Percentiles rank a stretch among this genome's conserved stretches.
Evolutionary conservation across 108 stramenopile genomes (phyloP).

Genomic region (Cyclotella atomus): DNA sequence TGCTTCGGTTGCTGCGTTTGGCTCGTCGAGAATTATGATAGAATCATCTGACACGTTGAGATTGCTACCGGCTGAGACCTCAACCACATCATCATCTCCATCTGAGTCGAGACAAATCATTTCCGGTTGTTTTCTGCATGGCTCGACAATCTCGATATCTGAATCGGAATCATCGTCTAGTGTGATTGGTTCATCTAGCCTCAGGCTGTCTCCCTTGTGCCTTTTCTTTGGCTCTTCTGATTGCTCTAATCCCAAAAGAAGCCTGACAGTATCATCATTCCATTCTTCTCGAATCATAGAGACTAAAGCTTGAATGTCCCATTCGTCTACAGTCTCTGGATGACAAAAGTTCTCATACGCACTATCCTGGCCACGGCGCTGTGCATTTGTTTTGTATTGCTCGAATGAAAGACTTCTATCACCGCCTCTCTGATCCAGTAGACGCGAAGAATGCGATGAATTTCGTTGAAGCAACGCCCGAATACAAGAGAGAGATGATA

Average conservation of each 20-base stretch:
- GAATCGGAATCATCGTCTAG: constrained; percentile 12
- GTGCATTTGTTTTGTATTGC: constrained; percentile 34
- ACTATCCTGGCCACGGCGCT: constrained; percentile 2
- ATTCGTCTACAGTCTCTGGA: constrained; percentile 18
- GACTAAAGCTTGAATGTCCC: constrained; percentile 22
- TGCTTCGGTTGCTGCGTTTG: constrained; percentile 1
- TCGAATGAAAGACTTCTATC: constrained; percentile 20
- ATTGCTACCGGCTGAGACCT: background rate
- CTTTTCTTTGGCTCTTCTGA: background rate
- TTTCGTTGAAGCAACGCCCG: constrained; percentile 25
- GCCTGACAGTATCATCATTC: constrained; percentile 11
- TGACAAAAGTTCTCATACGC: background rate
- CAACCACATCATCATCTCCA: constrained; percentile 14
- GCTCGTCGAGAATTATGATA: background rate
- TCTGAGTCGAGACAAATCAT: constrained; percentile 20
- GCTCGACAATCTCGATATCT: background rate
- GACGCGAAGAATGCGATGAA: constrained; percentile 3
- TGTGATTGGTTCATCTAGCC: background rate
- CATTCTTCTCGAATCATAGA: constrained; percentile 16
- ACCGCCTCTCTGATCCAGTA: background rate
- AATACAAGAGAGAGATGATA: constrained; percentile 45
- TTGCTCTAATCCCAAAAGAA: constrained; percentile 9
- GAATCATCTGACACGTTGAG: background rate
- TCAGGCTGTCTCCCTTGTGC: background rate
- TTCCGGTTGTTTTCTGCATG: background rate